Base-by-base conservation (phyloP, 495 filamentous ascomycete genomes). In the Aspergillus conjunctus region DNA sequence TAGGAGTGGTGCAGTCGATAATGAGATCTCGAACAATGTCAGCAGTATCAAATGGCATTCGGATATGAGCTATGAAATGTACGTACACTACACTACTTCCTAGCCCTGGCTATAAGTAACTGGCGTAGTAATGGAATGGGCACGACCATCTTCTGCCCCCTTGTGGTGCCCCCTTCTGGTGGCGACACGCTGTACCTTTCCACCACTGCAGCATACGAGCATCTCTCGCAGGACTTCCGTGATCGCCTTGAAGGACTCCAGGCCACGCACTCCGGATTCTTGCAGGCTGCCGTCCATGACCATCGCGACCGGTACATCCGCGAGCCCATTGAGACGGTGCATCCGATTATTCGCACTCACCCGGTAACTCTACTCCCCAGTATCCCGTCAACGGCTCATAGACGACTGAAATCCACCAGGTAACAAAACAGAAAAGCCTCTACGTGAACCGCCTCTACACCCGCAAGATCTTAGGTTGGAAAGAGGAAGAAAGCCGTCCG, bases 151-250 rank as follows among this genome's bases (percentile, higher is more conserved):
- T 34, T 62, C 11, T 69, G 65, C 45, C 66, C 73, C 1, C 63
- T 78, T 6, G 68, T 76, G 9, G 68, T 68, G 32, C 77, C 76
- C 10, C 65, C 72, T 14, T 62, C 68, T 1, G 87, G 87, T 18
- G 87, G 87, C 20, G 87, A 88, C 60, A 90, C 87, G 0, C 77
- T 79, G 10, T 89, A 83, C 83, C 76, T 81, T 0, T 85, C 81
- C 10, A 82, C 85, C 58, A 84, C 83, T 49, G 84, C 76, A 2
- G 86, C 85, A 8, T 89, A 88, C 60, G 79, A 86, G 58, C 70
- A 74, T 6, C 76, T 90, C 17, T 88, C 85, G 5, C 65, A 70
- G 7, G 74, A 73, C 6, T 85, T 90, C 74, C 81, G 85, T 61
- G 80, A 80, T 39, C 80, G 86, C 51, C 80, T 90, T 1, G 83